phyloP scores from a whole-genome alignment of 2,329 filamentous ascomycete genomes.

The Rhinocladiella similis region DNA sequence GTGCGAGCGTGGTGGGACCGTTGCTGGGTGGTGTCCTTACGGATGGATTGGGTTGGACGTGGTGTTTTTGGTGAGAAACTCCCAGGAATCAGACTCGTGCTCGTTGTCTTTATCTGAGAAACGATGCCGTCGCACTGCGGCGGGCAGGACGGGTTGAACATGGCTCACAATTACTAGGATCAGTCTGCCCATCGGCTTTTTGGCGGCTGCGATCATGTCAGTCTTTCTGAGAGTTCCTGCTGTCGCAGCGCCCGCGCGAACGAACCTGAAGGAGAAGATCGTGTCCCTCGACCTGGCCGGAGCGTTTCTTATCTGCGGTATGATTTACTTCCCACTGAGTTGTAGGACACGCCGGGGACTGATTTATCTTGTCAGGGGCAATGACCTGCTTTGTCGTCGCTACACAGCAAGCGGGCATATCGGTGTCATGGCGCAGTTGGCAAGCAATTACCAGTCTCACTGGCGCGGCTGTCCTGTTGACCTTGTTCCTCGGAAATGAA shows the following conservation, averaged over 20 bases:
- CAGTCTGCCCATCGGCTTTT: constrained; percentile 43
- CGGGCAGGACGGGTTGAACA: no score
- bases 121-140: no score
- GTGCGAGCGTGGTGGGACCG: constrained; percentile 42
- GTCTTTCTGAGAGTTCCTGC: constrained; percentile 29
- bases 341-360: not conserved
- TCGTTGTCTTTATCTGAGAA: no score
- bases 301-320: constrained; percentile 32
- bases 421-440: constrained; percentile 36
- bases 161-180: constrained; percentile 24
- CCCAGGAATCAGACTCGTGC: constrained; percentile 31
- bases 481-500: constrained; percentile 38
- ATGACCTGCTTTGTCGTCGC: constrained; percentile 46
- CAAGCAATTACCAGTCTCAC: constrained; percentile 47
- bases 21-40: constrained; percentile 46
- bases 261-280: constrained; percentile 36
- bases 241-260: constrained; percentile 5
- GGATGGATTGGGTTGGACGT: constrained; percentile 34
- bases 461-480: constrained; percentile 38
- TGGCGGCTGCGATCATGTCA: constrained; percentile 39
- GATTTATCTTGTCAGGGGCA: constrained; percentile 37
- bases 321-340: not conserved
- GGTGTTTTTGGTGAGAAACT: constrained; percentile 34
- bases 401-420: constrained; percentile 44
- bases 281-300: constrained; percentile 47